Percentiles rank a stretch among this genome's conserved stretches.
Evolutionary conservation across 805 yeast species (phyloP).

Genomic region (Hanseniaspora lachancei): DNA sequence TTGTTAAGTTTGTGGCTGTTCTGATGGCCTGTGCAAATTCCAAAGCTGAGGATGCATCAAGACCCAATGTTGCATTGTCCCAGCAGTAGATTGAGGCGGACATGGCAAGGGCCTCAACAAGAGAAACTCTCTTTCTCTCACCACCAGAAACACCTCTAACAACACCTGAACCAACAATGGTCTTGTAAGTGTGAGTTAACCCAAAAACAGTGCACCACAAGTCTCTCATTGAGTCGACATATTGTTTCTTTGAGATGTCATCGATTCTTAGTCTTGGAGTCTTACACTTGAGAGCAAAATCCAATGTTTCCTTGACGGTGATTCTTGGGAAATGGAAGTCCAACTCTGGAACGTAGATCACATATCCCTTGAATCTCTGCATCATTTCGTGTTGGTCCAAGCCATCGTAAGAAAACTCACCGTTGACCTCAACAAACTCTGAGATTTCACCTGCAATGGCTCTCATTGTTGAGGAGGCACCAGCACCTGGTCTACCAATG

Average conservation of each 20-base stretch:
- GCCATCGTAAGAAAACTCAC: constrained; percentile 38
- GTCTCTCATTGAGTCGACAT: constrained; percentile 30
- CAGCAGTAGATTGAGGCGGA: constrained; percentile 45
- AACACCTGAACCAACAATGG: constrained; percentile 55
- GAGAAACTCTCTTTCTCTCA: constrained; percentile 57
- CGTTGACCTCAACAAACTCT: constrained; percentile 28
- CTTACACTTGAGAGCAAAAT: constrained; percentile 37
- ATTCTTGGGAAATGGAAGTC: constrained; percentile 41
- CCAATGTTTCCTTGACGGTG: constrained; percentile 39
- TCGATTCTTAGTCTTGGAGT: constrained; percentile 36
- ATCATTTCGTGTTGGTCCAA: constrained; percentile 36
- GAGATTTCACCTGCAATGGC: constrained; percentile 35
- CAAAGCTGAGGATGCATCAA: constrained; percentile 57
- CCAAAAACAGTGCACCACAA: constrained; percentile 38
- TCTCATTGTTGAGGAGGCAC: constrained; percentile 45
- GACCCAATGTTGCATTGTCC: constrained; percentile 62
- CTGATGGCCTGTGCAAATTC: constrained; percentile 50
- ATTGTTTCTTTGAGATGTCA: constrained; percentile 30
- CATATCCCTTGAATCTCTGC: constrained; percentile 34
- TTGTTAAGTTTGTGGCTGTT: constrained; percentile 43
- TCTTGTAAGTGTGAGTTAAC: constrained; percentile 44
- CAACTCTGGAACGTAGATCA: constrained; percentile 41
- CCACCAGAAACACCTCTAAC: constrained; percentile 64
- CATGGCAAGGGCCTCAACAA: constrained; percentile 49
- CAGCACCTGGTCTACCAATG: constrained; percentile 50